Base-by-base conservation (phyloP, 1,284 basidiomycete species). In the Cryptococcus jaspeensis region DNA sequence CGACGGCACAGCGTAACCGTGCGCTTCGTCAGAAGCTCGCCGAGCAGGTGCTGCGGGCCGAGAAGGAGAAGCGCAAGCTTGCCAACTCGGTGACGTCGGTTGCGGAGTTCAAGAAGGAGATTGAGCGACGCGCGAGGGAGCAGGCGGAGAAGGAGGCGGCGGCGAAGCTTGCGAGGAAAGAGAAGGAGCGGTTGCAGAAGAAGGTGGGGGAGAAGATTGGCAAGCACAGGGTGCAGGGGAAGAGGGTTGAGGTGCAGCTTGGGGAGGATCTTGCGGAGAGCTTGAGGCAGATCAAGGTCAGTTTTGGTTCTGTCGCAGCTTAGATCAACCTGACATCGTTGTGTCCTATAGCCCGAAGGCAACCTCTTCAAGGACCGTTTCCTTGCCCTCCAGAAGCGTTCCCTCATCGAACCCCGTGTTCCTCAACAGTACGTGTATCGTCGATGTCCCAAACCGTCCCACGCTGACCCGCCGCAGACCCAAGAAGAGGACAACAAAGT, bases 301-400 rank as follows among this genome's bases (percentile, higher is more conserved):
- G 81, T 74, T 35, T 22, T 11, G 12, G 48, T 25, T 32, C 47
- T 32, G 36, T 15, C 39, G 12, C n/a, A 13, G 12, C 18, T 20
- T 36, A 18, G 18, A 22, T 32, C 37, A 8, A 16, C 3, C 39
- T 16, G 15, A 47, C 45, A 15, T 36, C 25, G 43, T 18, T 43
- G 12, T 43, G 22, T 2, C 28, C 4, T 42, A 36, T 45, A 92
- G 90, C 89, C 90, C 18, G 92, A 96, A 78, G 93, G 93, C 35
- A 96, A 95, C 74, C 78, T 95, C 25, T 96, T 95, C 83, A 84
- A 86, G 44, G 93, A 96, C 73, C 84, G 92, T 2, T 94, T 92
- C 80, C 75, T 88, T 43, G 73, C 73, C 23, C 54, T 82, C 25
- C 80, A 81, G 66, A 74, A 77, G 41, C 68, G 78, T 47, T 78